Conservation (phyloP, 371 early-diverging fungal species). For the Mortierella sp. region DNA sequence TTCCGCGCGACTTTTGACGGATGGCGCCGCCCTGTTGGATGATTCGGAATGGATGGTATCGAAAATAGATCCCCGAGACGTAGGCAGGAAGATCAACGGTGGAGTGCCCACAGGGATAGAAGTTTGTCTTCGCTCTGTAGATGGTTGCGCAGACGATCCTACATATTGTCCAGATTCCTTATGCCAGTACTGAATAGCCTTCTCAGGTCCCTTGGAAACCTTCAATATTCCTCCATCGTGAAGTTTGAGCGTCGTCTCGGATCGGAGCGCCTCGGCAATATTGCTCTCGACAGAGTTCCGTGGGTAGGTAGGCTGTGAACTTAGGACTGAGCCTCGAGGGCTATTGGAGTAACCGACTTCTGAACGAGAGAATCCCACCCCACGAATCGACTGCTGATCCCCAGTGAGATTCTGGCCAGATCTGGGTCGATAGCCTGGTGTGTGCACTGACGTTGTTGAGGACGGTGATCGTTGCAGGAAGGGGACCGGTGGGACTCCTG, state of each 20-base stretch:
- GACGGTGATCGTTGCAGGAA: constrained; percentile 16
- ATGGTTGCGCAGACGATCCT: constrained; percentile 6
- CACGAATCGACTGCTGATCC: constrained; percentile 11
- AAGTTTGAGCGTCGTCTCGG: constrained; percentile 28
- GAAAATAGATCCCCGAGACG: constrained; percentile 15
- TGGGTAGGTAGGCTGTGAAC: constrained; percentile 16
- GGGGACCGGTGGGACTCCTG: constrained; percentile 13
- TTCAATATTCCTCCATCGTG: constrained; percentile 44
- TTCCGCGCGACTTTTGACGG: constrained; percentile 29
- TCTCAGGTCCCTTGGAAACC: constrained; percentile 51
- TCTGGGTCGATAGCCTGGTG: constrained; percentile 5
- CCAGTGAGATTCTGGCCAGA: constrained; percentile 3
- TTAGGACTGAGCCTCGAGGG: constrained; percentile 18
- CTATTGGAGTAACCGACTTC: constrained; percentile 14
- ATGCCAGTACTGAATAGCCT: constrained; percentile 52
- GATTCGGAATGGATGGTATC: constrained; percentile 18
- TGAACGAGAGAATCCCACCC: constrained; percentile 16
- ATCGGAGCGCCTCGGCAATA: constrained; percentile 40
- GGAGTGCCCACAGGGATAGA: constrained; percentile 8
- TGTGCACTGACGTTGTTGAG: constrained; percentile 10
- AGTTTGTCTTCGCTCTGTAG: constrained; percentile 2
- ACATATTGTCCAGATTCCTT: constrained; percentile 49
- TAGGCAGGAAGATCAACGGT: constrained; percentile 20
- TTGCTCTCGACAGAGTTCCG: constrained; percentile 36
- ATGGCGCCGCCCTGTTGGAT: constrained; percentile 6